Base-by-base conservation (phyloP, 768 basidiomycete genomes). In the Leucocoprinus leucothites region DNA sequence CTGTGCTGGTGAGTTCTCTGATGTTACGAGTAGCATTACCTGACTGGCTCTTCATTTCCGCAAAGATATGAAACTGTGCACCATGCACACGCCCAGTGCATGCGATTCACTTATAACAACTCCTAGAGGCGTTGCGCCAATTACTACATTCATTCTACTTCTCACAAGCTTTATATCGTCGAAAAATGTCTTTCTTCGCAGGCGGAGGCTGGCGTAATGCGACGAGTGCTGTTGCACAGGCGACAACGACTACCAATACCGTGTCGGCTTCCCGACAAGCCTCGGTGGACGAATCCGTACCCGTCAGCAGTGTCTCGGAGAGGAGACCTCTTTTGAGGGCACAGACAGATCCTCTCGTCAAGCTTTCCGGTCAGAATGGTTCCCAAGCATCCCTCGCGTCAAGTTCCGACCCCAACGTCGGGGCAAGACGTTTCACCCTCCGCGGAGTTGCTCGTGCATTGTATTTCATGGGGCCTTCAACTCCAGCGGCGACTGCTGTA, bases 201-300 rank as follows among this genome's bases (percentile, higher is more conserved):
- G 42, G 51, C 42, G 51, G 28, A 52, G 51, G 41, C 19, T 52
- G 51, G 51, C 51, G 42, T 28, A 52, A 34, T n/a, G 26, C 42
- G 13, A 44, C 51, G 40, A 26, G 24, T 18, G 18, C 50, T 6
- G 11, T 35, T n/a, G 42, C 41, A 44, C 51, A 51, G 14, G 51
- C 51, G n/a, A 44, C 42, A 2, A 43, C 41, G 19, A 43, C 51
- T 9, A 52, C 42, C 2, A 51, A 51, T 22, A 41, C 16, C 14
- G 50, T 51, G 11, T 51, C 40, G 24, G 40, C 26, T 1, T 43
- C 51, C 25, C 25, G 28, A 35, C 40, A 43, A 43, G 31, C 18
- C 25, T 43, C 51, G 19, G 19, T 41, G 2, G 26, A 31, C 9
- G 50, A 42, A 9, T 42, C 50, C 25, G 9, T 44, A 14, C 9